Evolutionary conservation across 306 rosid species (phyloP), one percentile per base, ranked within the genome.

Genomic region (Luffa aegyptiaca): DNA sequence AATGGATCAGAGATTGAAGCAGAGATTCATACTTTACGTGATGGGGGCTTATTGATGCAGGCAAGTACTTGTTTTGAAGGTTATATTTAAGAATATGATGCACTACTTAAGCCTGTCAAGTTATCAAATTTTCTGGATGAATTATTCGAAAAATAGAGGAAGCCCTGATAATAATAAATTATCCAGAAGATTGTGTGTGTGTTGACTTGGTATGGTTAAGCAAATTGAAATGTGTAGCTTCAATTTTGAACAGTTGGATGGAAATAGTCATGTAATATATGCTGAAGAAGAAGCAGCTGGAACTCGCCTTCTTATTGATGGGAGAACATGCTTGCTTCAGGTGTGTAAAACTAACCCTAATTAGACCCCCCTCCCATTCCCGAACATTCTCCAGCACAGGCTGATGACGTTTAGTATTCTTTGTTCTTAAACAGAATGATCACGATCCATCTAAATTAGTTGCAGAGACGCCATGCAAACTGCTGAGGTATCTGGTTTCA

Each of bases 231-330:
- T 42, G 49, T 33, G 78, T 81, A 63, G 79, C 79, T 82, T 81
- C 55, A n/a, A 42, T 76, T 87, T 77, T 66, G 57, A 70, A 82
- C 96, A 96, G 99, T 84, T 96, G 94, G 91, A 93, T 77, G 99
- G 99, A 84, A 96, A 91, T 85, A 96, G 99, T 88, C 97, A 95
- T 87, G 93, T 95, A 35, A 89, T 95, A 84, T 95, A 95, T 82
- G 96, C 97, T 26, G 99, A 95, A 89, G 99, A 95, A 90, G 99
- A 95, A 89, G 97, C 99, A 72, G 99, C 99, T 62, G 99, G 99
- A 81, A 95, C 97, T 83, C 97, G 97, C 39, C 99, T 95, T 88
- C 87, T 95, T 74, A 95, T 95, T 77, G 99, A 95, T 93, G 99
- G 99, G 86, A 91, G 97, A 88, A 93, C 99, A 61, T 93, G 99